Base-by-base conservation (phyloP, 2,329 filamentous ascomycete genomes). In the Clonostachys sp. region DNA sequence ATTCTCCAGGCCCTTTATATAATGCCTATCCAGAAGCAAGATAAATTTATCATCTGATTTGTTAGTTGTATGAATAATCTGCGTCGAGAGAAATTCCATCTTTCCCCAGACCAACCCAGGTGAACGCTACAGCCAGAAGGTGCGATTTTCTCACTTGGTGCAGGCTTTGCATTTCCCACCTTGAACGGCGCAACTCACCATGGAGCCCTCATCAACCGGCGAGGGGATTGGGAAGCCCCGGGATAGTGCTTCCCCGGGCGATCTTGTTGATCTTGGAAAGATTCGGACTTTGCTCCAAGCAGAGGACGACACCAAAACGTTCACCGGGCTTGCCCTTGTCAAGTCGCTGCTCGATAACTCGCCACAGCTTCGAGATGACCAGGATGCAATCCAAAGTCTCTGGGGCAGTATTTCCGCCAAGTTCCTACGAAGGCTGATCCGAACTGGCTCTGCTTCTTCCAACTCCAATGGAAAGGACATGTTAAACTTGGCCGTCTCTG, bases 261-360 rank as follows among this genome's bases (percentile, higher is more conserved):
- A 48, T 18, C 45, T 48, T 6, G 52, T 53, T 36, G 60, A 57
- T 47, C 47, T 68, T 45, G 64, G 73, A 45, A 78, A 77, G 55
- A 75, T 86, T 46, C 69, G 79, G 52, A 57, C 67, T 2, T 71
- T 86, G 4, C 72, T 88, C 34, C 68, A 70, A 46, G 64, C 78
- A 46, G 82, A 80, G 50, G 17, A 18, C 36, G 84, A 88, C 58
- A 87, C 84, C 1, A 80, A 81, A 17, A 76, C 81, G 56, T 87
- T 88, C 54, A 83, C 86, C 38, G 84, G 83, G 8, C 68, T 88
- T 18, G 81, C 83, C 2, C 71, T 87, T 18, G 71, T 87, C 45
- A 85, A 83, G 56, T 78, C 80, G n/a, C 65, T 84, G 12, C 71
- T 88, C 34, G 83, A 87, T 61, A 82, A 80, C 57, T 75, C 78